These are phyloP conservation scores for Parachaetomium inaequale DNA, from an alignment of 495 filamentous ascomycete species.

Conservation along the genomic window DNA sequence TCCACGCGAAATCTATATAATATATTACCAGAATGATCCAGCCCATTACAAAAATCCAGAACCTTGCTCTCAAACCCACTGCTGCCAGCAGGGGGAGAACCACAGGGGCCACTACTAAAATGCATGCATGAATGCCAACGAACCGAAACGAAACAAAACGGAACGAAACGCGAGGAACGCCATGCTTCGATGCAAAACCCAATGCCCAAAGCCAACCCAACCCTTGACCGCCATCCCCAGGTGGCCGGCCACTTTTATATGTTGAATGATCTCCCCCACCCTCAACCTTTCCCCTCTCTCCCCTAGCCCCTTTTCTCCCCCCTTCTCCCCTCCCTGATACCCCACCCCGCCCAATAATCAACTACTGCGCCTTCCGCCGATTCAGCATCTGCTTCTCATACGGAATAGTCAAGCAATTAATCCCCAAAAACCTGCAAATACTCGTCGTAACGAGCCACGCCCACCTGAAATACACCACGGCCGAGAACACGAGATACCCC, in stretches of 20 bases:
- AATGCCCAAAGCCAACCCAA: conserved; percentile 8
- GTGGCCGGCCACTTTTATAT: not conserved
- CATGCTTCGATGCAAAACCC: conserved; percentile 13
- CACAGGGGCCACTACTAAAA: not conserved
- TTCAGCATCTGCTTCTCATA: conserved; percentile 52
- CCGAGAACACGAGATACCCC: conserved; percentile 74
- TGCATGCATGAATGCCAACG: conserved; percentile 6
- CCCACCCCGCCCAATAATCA: no score
- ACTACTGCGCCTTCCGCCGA: not conserved
- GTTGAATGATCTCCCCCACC: not conserved
- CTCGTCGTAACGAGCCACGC: conserved; percentile 84
- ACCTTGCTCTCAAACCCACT: not conserved
- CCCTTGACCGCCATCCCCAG: not conserved
- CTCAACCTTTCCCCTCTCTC: not conserved
- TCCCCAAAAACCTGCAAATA: conserved; percentile 87
- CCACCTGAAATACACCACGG: conserved; percentile 85
- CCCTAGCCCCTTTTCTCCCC: not conserved
- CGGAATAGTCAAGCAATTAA: conserved; percentile 90
- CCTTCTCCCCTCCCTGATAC: not conserved
- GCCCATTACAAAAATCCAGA: conserved; percentile 5
- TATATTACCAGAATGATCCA: not conserved
- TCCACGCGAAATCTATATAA: not conserved
- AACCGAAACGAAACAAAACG: not conserved
- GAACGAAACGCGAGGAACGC: conserved; percentile 6
- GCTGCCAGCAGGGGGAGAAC: not conserved